Percentiles rank a stretch among this genome's conserved stretches.
Conservation (phyloP, 306 rosid genomes). For the Rosa rugosa region DNA sequence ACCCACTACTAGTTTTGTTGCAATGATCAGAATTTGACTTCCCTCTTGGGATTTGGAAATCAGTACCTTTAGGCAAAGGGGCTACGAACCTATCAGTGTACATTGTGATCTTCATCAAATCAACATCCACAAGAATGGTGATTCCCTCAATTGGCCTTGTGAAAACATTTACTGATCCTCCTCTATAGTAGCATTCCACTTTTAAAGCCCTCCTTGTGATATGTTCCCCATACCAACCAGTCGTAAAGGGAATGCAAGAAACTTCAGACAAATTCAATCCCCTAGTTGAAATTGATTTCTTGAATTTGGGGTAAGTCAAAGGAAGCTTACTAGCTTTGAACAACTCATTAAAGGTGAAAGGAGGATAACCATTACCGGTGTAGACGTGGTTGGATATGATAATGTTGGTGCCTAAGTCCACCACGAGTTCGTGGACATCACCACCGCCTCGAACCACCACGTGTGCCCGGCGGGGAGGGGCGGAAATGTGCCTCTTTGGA, state of each 20-base stretch:
- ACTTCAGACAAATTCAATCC: conserved; percentile 70
- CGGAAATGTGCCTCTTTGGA: conserved; percentile 10
- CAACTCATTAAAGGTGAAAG: conserved; percentile 66
- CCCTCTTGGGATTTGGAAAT: conserved; percentile 40
- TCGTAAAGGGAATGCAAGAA: conserved; percentile 78
- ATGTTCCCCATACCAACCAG: conserved; percentile 80
- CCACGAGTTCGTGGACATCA: conserved; percentile 57
- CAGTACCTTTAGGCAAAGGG: conserved; percentile 76
- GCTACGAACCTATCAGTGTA: conserved; percentile 56
- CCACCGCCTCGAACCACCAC: conserved; percentile 65
- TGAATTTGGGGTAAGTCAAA: conserved; percentile 50
- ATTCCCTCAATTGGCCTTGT: conserved; percentile 87
- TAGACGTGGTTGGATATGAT: conserved; percentile 52
- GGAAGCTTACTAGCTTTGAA: conserved; percentile 69
- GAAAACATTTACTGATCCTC: conserved; percentile 62
- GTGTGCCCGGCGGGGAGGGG: conserved; percentile 60
- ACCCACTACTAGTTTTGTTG: conserved; percentile 40
- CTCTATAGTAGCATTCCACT: conserved; percentile 62
- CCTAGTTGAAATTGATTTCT: conserved; percentile 48
- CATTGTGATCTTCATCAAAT: conserved; percentile 56
- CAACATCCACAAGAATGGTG: conserved; percentile 57
- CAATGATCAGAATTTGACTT: conserved; percentile 22
- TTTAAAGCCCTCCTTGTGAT: conserved; percentile 59
- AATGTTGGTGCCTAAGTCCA: conserved; percentile 51
- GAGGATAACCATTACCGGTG: conserved; percentile 77